These are phyloP conservation scores for Erysimum pusillum DNA, from an alignment of 441 rosid species.

Conservation along the genomic window DNA sequence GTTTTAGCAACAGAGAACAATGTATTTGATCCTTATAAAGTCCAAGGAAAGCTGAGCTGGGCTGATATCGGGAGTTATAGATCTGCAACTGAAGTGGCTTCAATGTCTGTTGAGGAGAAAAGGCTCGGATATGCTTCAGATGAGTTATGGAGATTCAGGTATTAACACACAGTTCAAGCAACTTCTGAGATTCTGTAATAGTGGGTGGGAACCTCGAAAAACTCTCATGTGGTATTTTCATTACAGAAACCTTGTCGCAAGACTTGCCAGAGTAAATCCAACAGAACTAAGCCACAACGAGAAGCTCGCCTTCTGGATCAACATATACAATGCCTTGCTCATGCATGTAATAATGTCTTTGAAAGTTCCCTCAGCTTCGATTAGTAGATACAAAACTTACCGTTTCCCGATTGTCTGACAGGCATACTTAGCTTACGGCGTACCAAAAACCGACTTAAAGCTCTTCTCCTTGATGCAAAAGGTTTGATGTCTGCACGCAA, in stretches of 20 bases:
- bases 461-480: slow-evolving; percentile 93
- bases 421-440: slow-evolving; percentile 96
- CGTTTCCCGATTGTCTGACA: slow-evolving; percentile 35
- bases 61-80: slow-evolving; percentile 70
- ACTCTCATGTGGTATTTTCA: slow-evolving; percentile 37
- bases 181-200: neutral
- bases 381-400: slow-evolving; percentile 16
- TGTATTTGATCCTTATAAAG: slow-evolving; percentile 65
- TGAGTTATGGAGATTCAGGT: slow-evolving; percentile 80
- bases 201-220: neutral
- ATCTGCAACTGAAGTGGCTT: slow-evolving; percentile 69
- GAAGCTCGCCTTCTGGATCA: slow-evolving; percentile 86
- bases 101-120: slow-evolving; percentile 79
- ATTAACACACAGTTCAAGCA: slow-evolving; percentile 7
- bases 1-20: slow-evolving; percentile 60
- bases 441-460: slow-evolving; percentile 86
- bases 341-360: slow-evolving; percentile 62
- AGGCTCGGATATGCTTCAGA: slow-evolving; percentile 77
- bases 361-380: neutral
- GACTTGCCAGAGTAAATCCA: slow-evolving; percentile 69
- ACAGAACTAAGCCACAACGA: slow-evolving; percentile 65
- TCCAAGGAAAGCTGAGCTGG: slow-evolving; percentile 77
- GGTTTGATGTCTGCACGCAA: slow-evolving; percentile 54
- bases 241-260: slow-evolving; percentile 65
- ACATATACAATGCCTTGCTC: slow-evolving; percentile 75